Evolutionary conservation across 306 rosid species (phyloP).

Genomic region (Lathyrus sativus): DNA sequence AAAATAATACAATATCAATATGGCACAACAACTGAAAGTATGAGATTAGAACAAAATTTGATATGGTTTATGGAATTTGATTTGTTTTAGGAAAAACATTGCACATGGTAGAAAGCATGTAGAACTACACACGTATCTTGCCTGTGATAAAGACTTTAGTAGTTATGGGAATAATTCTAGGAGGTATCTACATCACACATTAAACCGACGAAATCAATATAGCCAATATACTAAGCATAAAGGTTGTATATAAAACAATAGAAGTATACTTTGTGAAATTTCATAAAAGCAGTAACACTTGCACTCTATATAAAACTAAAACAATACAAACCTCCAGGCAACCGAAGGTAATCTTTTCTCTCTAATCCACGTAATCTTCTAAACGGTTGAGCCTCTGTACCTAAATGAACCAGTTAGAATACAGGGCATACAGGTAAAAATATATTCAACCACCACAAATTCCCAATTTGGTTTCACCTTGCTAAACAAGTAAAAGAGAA

Average conservation of each 20-base stretch:
- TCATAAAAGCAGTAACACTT: constrained; percentile 14
- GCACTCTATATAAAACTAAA: constrained; percentile 17
- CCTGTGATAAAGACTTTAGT: background rate
- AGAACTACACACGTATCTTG: background rate
- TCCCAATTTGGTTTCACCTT: constrained; percentile 17
- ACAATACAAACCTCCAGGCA: constrained; percentile 66
- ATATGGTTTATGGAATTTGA: background rate
- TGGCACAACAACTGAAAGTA: constrained; percentile 6
- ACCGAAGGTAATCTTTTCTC: constrained; percentile 51
- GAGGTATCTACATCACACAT: background rate
- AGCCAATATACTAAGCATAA: constrained; percentile 3
- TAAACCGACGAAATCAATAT: background rate
- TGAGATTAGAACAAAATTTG: background rate
- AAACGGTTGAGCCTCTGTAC: constrained; percentile 56
- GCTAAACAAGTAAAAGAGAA: constrained; percentile 5
- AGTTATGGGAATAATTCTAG: constrained; percentile 6
- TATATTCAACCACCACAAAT: background rate
- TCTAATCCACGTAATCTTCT: constrained; percentile 52
- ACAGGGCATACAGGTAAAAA: constrained; percentile 10
- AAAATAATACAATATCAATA: background rate
- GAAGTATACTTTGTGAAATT: background rate
- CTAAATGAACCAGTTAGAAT: constrained; percentile 38
- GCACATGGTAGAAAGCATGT: background rate
- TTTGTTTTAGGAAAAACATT: background rate
- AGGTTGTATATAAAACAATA: background rate